A percentile compares a stretch with the other conserved stretches of the same genome.
Evolutionary conservation across 139 green algal genomes (phyloP).

Genomic region (Pycnococcus provasolii): DNA sequence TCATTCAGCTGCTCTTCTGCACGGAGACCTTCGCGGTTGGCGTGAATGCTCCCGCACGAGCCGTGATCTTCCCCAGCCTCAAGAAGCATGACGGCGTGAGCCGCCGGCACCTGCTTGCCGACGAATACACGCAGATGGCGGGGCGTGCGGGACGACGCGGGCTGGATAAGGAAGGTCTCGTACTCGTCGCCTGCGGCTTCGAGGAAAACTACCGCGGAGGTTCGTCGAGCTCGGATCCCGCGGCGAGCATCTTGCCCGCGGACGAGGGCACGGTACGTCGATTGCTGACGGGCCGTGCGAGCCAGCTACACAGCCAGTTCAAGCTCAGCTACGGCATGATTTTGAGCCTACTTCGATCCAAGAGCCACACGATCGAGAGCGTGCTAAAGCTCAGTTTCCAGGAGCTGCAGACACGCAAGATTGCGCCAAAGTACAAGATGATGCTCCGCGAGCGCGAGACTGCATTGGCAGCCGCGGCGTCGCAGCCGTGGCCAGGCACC

Average conservation of each 20-base stretch:
- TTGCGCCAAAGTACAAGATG: constrained; percentile 44
- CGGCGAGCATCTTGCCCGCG: background rate
- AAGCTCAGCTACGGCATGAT: constrained; percentile 97
- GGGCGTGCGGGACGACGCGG: constrained; percentile 73
- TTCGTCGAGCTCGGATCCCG: no score
- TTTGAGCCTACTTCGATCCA: constrained; percentile 81
- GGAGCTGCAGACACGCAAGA: constrained; percentile 77
- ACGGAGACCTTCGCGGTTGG: constrained; percentile 98
- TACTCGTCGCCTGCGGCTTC: constrained; percentile 79
- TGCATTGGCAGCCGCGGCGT: background rate
- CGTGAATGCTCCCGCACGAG: constrained; percentile 87
- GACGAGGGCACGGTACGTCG: constrained; percentile 28
- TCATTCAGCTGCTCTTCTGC: constrained; percentile 80
- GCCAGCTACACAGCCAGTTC: constrained; percentile 80
- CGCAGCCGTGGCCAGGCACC: no score
- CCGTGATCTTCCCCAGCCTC: constrained; percentile 78
- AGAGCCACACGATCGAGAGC: constrained; percentile 74
- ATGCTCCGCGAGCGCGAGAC: constrained; percentile 41
- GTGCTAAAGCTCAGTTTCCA: constrained; percentile 88
- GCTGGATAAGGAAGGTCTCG: constrained; percentile 75
- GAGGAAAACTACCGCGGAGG: constrained; percentile 25
- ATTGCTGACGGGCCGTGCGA: constrained; percentile 68
- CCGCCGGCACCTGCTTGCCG: constrained; percentile 53
- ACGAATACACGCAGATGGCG: constrained; percentile 96
- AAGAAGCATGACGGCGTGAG: constrained; percentile 79